phyloP scores from a whole-genome alignment of 2,329 filamentous ascomycete species.

The Monilinia fructigena region DNA sequence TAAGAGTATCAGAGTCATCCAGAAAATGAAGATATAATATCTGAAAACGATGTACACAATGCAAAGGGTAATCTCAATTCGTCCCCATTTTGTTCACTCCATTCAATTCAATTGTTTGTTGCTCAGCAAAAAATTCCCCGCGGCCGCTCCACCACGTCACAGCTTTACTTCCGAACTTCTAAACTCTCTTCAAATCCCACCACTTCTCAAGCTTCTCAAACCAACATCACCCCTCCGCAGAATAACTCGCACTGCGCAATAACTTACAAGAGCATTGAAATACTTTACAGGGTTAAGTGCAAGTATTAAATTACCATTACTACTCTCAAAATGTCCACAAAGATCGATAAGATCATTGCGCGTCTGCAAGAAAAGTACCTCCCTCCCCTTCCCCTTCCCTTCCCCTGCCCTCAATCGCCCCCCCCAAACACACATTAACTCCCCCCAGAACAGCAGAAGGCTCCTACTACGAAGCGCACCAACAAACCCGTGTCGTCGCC shows the following conservation, averaged over 20 bases:
- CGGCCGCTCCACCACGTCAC: slow-evolving; percentile 16
- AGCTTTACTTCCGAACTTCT: slow-evolving; percentile 1
- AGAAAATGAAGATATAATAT: too few species aligned
- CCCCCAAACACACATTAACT: slow-evolving; percentile 19
- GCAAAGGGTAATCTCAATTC: too few species aligned
- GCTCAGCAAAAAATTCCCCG: too few species aligned
- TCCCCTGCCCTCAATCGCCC: neutral
- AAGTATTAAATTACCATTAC: neutral
- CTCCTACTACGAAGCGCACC: slow-evolving; percentile 96
- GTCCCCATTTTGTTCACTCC: too few species aligned
- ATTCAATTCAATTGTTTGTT: too few species aligned
- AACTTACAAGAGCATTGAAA: neutral
- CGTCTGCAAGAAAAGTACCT: slow-evolving; percentile 72
- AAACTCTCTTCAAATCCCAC: neutral
- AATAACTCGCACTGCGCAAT: neutral
- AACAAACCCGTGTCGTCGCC: slow-evolving; percentile 94
- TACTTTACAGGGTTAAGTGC: too few species aligned
- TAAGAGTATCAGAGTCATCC: too few species aligned
- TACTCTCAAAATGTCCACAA: slow-evolving; percentile 44
- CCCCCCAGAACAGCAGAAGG: slow-evolving; percentile 78
- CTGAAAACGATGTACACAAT: too few species aligned
- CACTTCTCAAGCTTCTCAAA: neutral
- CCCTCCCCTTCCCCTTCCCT: slow-evolving; percentile 5
- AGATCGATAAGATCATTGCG: slow-evolving; percentile 70
- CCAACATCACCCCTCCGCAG: neutral